Conservation (phyloP, 1,139 yeast genomes). For the Pneumocystis sp. region DNA sequence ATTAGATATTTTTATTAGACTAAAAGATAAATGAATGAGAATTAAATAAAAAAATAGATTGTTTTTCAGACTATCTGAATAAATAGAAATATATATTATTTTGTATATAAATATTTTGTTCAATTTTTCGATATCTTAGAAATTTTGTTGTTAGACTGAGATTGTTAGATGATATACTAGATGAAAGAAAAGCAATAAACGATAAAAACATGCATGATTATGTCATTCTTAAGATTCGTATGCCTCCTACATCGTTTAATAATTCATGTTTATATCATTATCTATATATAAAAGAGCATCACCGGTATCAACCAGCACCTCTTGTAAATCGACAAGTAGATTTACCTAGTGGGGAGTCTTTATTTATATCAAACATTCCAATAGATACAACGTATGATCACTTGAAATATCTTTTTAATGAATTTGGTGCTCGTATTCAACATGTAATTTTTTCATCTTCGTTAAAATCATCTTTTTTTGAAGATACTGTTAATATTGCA, state of each 20-base stretch:
- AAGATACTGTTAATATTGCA: neutral
- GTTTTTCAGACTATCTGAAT: too few relatives aligned
- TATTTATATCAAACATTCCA: constrained; percentile 17
- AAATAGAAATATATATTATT: too few relatives aligned
- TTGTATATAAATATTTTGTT: too few relatives aligned
- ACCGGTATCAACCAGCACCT: neutral
- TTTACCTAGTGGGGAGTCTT: constrained; percentile 4
- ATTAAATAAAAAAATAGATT: too few relatives aligned
- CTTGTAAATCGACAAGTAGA: constrained; percentile 4
- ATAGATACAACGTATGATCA: constrained; percentile 16
- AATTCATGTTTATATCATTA: constrained; percentile 8
- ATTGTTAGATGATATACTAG: neutral
- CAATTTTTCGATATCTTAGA: neutral
- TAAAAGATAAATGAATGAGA: too few relatives aligned
- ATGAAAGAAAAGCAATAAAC: neutral
- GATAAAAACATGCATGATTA: constrained; percentile 1
- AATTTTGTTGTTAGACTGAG: neutral
- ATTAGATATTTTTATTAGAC: too few relatives aligned
- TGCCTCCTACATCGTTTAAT: neutral
- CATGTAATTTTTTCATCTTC: constrained; percentile 13
- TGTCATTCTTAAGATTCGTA: neutral
- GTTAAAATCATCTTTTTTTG: constrained; percentile 2
- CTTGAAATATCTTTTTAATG: constrained; percentile 11
- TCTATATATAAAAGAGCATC: constrained; percentile 14
- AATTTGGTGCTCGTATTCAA: constrained; percentile 11